Conservation (phyloP, 2,329 filamentous ascomycete genomes). For the Aspergillus candidus region DNA sequence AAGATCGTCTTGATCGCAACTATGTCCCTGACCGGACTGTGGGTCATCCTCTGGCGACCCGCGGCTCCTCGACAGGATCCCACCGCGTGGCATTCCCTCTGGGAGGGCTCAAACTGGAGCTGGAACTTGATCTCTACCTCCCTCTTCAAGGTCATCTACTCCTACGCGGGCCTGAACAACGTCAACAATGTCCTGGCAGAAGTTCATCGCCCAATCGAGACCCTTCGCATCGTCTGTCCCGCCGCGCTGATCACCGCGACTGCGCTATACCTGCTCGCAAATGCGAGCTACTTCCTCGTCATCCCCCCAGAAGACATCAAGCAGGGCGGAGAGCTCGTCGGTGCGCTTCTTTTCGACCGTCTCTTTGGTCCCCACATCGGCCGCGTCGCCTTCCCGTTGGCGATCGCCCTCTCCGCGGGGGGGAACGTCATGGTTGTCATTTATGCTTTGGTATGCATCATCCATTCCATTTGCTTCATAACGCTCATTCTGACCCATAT, state of each 20-base stretch:
- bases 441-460: constrained; percentile 54
- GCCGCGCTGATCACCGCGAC: constrained; percentile 57
- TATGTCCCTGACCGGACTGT: constrained; percentile 57
- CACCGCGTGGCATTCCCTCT: constrained; percentile 49
- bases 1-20: constrained; percentile 57
- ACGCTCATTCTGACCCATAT: background rate
- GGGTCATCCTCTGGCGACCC: constrained; percentile 49
- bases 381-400: constrained; percentile 52
- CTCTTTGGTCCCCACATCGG: constrained; percentile 56
- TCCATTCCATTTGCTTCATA: constrained; percentile 9
- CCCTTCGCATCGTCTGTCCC: constrained; percentile 57
- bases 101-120: constrained; percentile 62
- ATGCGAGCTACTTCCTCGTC: constrained; percentile 58
- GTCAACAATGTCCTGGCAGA: constrained; percentile 67
- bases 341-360: constrained; percentile 59
- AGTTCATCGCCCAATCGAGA: constrained; percentile 61
- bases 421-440: constrained; percentile 69
- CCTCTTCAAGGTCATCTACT: constrained; percentile 59
- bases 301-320: constrained; percentile 62
- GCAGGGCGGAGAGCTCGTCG: constrained; percentile 59
- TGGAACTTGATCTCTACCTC: constrained; percentile 63
- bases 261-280: constrained; percentile 60
- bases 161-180: constrained; percentile 61
- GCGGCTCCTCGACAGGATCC: constrained; percentile 7
- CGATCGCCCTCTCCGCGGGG: constrained; percentile 59